Conservation (phyloP, 768 basidiomycete genomes). For the Termitomyces sp. region DNA sequence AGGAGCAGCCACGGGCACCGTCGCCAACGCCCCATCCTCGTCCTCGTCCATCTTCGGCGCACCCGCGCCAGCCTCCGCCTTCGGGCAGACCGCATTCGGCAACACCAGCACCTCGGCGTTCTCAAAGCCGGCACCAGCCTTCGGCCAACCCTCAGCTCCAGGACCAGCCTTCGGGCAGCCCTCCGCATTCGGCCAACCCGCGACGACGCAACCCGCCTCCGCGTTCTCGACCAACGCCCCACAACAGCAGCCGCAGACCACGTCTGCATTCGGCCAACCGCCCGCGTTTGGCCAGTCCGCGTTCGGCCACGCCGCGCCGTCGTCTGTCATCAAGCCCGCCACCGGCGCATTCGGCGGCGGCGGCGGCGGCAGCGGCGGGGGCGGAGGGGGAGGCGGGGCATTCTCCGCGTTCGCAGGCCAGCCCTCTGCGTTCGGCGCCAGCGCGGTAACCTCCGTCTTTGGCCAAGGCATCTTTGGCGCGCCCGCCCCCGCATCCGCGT, state of each 20-base stretch:
- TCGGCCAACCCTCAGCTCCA: slow-evolving; percentile 23
- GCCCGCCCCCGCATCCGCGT: background rate
- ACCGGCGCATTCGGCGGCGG: slow-evolving; percentile 43
- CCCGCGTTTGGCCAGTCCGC: slow-evolving; percentile 29
- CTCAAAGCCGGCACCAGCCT: slow-evolving; percentile 20
- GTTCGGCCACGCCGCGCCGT: slow-evolving; percentile 23
- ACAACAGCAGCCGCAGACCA: slow-evolving; percentile 18
- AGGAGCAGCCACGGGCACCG: slow-evolving; percentile 12
- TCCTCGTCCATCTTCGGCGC: slow-evolving; percentile 24
- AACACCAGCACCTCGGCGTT: slow-evolving; percentile 19
- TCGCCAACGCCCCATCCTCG: slow-evolving; percentile 15
- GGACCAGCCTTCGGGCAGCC: slow-evolving; percentile 4
- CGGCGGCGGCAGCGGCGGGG: slow-evolving; percentile 23
- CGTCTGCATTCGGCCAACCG: slow-evolving; percentile 35
- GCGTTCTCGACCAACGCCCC: slow-evolving; percentile 24
- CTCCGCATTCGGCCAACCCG: slow-evolving; percentile 16
- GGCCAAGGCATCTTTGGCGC: slow-evolving; percentile 26
- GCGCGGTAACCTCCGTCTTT: slow-evolving; percentile 24
- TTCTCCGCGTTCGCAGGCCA: slow-evolving; percentile 50
- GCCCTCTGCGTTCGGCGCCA: slow-evolving; percentile 35
- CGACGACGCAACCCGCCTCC: slow-evolving; percentile 15
- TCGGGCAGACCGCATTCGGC: slow-evolving; percentile 24
- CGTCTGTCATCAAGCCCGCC: slow-evolving; percentile 42
- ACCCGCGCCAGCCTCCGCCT: slow-evolving; percentile 17
- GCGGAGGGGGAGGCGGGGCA: slow-evolving; percentile 28